A percentile compares a stretch with the other conserved stretches of the same genome.
phyloP scores from a whole-genome alignment of 2,329 filamentous ascomycete genomes.

The Trichocomaceae sp. region DNA sequence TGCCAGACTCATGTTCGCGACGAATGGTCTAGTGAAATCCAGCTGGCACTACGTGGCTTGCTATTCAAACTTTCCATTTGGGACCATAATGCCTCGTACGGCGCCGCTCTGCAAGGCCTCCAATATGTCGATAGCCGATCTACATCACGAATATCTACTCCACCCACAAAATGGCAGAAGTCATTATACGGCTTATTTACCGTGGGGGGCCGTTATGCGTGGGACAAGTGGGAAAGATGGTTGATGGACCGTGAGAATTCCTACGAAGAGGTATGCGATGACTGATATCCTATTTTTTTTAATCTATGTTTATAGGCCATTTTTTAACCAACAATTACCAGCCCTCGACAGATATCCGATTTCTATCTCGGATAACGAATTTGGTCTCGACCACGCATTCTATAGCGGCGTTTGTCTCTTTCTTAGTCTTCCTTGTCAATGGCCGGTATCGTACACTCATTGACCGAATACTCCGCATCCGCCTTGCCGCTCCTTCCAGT shows the following conservation, averaged over 20 bases:
- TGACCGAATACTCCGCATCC: constrained; percentile 75
- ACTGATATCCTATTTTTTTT: background rate
- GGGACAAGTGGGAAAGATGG: constrained; percentile 88
- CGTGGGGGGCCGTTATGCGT: constrained; percentile 80
- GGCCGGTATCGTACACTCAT: constrained; percentile 86
- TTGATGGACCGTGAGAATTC: constrained; percentile 70
- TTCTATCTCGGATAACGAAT: constrained; percentile 64
- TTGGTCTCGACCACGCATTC: constrained; percentile 68
- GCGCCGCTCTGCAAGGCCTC: constrained; percentile 84
- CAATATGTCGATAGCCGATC: constrained; percentile 79
- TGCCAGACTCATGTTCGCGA: constrained; percentile 62
- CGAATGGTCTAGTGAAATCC: constrained; percentile 81
- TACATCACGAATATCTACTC: constrained; percentile 53
- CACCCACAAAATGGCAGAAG: constrained; percentile 79
- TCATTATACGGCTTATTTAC: constrained; percentile 75
- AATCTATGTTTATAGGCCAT: background rate
- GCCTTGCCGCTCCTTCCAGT: constrained; percentile 75
- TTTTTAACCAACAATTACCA: constrained; percentile 16
- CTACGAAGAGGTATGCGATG: constrained; percentile 50
- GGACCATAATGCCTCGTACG: constrained; percentile 94
- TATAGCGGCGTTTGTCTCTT: constrained; percentile 72
- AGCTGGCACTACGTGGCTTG: constrained; percentile 65
- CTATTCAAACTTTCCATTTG: constrained; percentile 94
- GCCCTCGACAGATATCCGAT: constrained; percentile 45
- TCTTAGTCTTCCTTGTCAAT: constrained; percentile 84